These are phyloP conservation scores for Setomelanomma holmii DNA, from an alignment of 2,329 filamentous ascomycete genomes.

Conservation along the genomic window DNA sequence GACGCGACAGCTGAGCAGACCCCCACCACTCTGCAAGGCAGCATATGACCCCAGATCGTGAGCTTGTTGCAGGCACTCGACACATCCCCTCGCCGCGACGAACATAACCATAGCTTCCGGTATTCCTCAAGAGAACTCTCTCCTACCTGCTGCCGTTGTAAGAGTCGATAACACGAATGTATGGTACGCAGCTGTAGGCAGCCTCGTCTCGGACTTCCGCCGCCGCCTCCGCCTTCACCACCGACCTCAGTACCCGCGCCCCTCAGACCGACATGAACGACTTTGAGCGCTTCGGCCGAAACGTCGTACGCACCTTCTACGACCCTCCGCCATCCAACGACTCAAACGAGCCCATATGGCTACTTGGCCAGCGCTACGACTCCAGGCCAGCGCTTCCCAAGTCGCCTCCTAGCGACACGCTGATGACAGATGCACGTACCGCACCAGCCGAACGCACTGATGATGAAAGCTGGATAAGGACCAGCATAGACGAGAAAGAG, in stretches of 20 bases:
- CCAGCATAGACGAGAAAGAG: slow-evolving; percentile 70
- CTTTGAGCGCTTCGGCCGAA: slow-evolving; percentile 75
- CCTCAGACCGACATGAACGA: slow-evolving; percentile 64
- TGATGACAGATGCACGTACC: slow-evolving; percentile 27
- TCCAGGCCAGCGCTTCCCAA: slow-evolving; percentile 33
- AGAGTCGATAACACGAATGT: no score
- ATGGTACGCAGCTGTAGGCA: slow-evolving; percentile 21
- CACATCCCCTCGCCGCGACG: slow-evolving; percentile 3
- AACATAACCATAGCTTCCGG: no score
- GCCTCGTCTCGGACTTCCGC: slow-evolving; percentile 8
- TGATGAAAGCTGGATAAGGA: slow-evolving; percentile 66
- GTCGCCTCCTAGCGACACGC: slow-evolving; percentile 23
- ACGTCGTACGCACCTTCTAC: slow-evolving; percentile 90
- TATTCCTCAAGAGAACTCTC: no score
- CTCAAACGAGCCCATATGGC: slow-evolving; percentile 78
- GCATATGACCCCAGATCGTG: slow-evolving; percentile 13
- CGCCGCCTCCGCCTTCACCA: slow-evolving; percentile 5
- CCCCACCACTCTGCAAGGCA: slow-evolving; percentile 8
- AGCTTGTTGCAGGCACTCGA: not conserved
- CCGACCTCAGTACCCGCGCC: slow-evolving; percentile 14
- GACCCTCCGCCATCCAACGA: slow-evolving; percentile 89
- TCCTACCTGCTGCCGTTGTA: not conserved
- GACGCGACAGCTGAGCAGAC: slow-evolving; percentile 7
- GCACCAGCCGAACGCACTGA: slow-evolving; percentile 38
- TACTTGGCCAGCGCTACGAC: slow-evolving; percentile 70